Base-by-base conservation (phyloP, 768 basidiomycete species). In the Boletus tomentosulus region DNA sequence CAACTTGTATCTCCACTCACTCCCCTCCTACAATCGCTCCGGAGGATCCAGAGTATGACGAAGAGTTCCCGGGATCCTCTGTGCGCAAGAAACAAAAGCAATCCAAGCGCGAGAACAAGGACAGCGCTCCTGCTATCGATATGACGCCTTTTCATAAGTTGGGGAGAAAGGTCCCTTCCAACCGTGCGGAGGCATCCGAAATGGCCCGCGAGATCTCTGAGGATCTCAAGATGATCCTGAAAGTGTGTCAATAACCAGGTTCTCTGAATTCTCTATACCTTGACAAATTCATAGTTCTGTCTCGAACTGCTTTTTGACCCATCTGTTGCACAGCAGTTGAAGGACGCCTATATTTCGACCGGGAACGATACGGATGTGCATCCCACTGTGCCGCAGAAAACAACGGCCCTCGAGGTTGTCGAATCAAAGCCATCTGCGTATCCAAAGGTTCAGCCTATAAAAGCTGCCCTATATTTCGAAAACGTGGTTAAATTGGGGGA, bases 381-480 rank as follows among this genome's bases (percentile, higher is more conserved):
- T 15, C 25, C 41, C 11, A 3, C 46, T 6, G 25, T 16, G n/a
- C 38, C 44, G 19, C 48, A 35, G 39, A 33, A 28, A 34, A 27
- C 16, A 2, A 25, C 37, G 11, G 43, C 12, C 9, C 3, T 8
- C 15, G 43, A 48, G 22, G n/a, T 15, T n/a, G 19, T 19, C 9
- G 59, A 67, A n/a, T 13, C 51, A 28, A 38, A 37, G 12, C 60
- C 65, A 2, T 59, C 65, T 6, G 75, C 73, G 1, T 77, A 70
- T 49, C 79, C 81, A 0, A 70, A 69, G 48, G 75, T 82, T 0
- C 83, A 80, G 48, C 80, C 83, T 0, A 74, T 83, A 73, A 84
- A 80, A 64, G 77, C 82, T 59, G 82, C 81, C 0, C 66, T 85
- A 1, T 78, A 84, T 62, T 84, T 84, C 54, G 79, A 84, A 25